Conservation (phyloP, 305 asterid genomes). For the Solanum hybrid region DNA sequence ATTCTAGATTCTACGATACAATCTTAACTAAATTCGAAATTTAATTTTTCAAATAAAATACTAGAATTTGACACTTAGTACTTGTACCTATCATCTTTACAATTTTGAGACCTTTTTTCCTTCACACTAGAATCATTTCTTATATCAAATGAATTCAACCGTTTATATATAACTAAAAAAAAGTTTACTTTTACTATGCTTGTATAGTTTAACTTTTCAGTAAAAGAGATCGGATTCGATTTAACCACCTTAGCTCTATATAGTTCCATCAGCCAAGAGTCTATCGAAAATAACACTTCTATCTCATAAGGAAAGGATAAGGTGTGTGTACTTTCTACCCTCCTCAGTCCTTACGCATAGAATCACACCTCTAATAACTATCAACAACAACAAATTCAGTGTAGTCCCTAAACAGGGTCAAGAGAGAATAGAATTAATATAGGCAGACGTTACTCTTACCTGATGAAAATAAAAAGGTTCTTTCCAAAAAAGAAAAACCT, state of each 20-base stretch:
- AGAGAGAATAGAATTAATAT: not conserved
- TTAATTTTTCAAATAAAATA: not conserved
- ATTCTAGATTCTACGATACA: not conserved
- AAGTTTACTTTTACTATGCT: not conserved
- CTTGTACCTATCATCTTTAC: not conserved
- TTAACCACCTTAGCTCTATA: not conserved
- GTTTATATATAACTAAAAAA: not conserved
- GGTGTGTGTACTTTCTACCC: not conserved
- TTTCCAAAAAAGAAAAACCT: not conserved
- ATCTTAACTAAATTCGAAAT: not conserved
- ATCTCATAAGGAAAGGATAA: not conserved
- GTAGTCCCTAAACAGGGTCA: not conserved
- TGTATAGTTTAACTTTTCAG: not conserved
- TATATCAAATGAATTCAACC: not conserved
- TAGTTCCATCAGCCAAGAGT: not conserved
- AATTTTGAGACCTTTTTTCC: not conserved
- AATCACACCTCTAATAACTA: not conserved
- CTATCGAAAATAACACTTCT: not conserved
- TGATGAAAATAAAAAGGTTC: not conserved
- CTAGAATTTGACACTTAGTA: not conserved
- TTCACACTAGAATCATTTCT: not conserved
- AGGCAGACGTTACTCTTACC: rapidly evolving
- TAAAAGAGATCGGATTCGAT: not conserved
- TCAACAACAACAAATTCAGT: not conserved
- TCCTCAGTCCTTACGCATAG: not conserved